Base-by-base conservation (phyloP, 768 basidiomycete genomes). In the Leccinum uliginosum region DNA sequence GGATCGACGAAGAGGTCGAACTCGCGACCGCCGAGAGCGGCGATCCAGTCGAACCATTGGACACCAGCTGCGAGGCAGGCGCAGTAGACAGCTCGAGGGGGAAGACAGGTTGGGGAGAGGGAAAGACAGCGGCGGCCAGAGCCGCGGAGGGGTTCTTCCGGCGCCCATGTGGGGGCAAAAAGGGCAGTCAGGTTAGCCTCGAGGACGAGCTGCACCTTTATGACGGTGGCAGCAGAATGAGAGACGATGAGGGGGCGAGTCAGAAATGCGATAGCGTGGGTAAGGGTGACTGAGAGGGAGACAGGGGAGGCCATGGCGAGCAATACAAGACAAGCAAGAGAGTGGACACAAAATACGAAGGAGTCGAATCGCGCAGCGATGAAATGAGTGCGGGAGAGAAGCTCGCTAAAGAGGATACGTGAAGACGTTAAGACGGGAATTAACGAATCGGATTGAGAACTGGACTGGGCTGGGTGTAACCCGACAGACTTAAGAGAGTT, bases 1-100 rank as follows among this genome's bases (percentile, higher is more conserved):
- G 90, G 90, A 69, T 91, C 87, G 63, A 90, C 80, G 71, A 88
- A 86, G 58, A 92, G 80, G 71, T 91, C 89, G 67, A 91, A 85
- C 73, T 87, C 86, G 56, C 75, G 73, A 61, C 81, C 79, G 11
- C 89, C 88, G 47, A 91, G 81, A 56, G 80, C 75, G 47, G 78
- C 63, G 53, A 90, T 87, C 90, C 90, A 92, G 67, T 88, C 83
- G 56, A 84, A 84, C 90, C 90, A 92, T 65, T 88, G 85, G 30
- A 91, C 78, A 56, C 82, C 82, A 38, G 86, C 76, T 23, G 83
- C 76, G 54, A 84, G 74, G 71, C 89, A 91, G 14, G 89, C 85
- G 53, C 82, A 73, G 74, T 89, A 84, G 65, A 91, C 76, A 63
- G 83, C 75, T 40, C 85, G 83, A 45, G 90, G 89, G 23, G 90